Percentiles rank a stretch among this genome's conserved stretches.
Conservation (phyloP, 306 rosid genomes). For the Calophaca sinica region DNA sequence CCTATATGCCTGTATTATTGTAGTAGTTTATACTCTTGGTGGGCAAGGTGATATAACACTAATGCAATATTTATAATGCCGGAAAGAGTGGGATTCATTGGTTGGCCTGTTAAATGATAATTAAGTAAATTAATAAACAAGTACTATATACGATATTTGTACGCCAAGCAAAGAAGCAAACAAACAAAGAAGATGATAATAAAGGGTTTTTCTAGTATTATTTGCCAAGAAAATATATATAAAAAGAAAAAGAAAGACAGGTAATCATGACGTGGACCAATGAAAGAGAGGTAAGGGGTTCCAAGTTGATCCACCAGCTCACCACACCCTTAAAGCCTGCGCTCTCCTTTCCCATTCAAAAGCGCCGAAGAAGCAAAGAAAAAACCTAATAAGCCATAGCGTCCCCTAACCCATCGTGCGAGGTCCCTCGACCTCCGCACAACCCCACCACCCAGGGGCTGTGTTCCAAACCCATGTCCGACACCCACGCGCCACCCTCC, state of each 20-base stretch:
- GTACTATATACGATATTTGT: constrained; percentile 25
- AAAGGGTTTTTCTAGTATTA: background rate
- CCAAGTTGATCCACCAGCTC: constrained; percentile 39
- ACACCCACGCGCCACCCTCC: constrained; percentile 37
- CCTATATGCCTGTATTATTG: constrained; percentile 18
- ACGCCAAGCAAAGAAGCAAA: constrained; percentile 42
- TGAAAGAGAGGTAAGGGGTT: constrained; percentile 46
- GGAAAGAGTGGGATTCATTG: background rate
- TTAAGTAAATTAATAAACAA: constrained; percentile 3
- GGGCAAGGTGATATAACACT: background rate
- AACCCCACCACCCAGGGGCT: no score
- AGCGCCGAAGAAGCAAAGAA: background rate
- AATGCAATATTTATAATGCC: background rate
- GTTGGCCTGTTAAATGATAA: constrained; percentile 24
- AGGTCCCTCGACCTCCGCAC: constrained; percentile 90
- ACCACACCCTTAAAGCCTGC: constrained; percentile 33
- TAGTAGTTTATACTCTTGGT: background rate
- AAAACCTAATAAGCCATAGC: constrained; percentile 55
- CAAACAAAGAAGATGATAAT: no score
- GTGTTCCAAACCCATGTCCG: constrained; percentile 46
- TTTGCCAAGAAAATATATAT: background rate
- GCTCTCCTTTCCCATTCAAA: constrained; percentile 1
- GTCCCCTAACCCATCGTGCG: constrained; percentile 61
- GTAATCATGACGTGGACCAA: constrained; percentile 72
- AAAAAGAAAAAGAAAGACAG: constrained; percentile 41